A percentile compares a stretch with the other conserved stretches of the same genome.
Conservation (phyloP, 2,329 filamentous ascomycete species). For the Aspergillus costaricaensis region DNA sequence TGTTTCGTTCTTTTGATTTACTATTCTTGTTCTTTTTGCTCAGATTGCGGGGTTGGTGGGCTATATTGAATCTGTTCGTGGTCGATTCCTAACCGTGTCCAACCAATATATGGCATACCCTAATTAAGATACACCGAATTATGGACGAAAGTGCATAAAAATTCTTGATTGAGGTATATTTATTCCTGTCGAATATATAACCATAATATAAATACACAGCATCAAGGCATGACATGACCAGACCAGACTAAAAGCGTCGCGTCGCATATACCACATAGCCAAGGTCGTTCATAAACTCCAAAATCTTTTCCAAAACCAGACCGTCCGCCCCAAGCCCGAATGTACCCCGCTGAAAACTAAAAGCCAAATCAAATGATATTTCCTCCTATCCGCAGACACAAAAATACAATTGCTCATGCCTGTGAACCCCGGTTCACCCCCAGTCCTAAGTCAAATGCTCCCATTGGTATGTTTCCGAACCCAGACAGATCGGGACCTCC, state of each 20-base stretch:
- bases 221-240: not conserved
- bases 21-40: not conserved
- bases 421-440: conserved; percentile 22
- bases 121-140: too few relatives aligned
- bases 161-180: not conserved
- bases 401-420: conserved; percentile 2
- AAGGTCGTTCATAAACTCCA: not conserved
- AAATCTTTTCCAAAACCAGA: not conserved
- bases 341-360: not conserved
- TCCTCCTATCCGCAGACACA: not conserved
- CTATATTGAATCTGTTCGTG: not conserved
- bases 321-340: not conserved
- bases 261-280: not conserved
- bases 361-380: not conserved
- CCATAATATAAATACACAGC: not conserved
- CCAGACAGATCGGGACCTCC: conserved; percentile 23
- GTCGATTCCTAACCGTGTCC: too few relatives aligned
- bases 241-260: not conserved
- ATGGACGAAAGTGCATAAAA: too few relatives aligned
- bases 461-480: conserved; percentile 30
- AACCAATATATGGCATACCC: too few relatives aligned
- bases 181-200: not conserved
- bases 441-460: conserved; percentile 31
- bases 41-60: not conserved
- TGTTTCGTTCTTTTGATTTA: not conserved